These are phyloP conservation scores for Priceomyces haplophilus DNA, from an alignment of 805 yeast species.

Conservation along the genomic window DNA sequence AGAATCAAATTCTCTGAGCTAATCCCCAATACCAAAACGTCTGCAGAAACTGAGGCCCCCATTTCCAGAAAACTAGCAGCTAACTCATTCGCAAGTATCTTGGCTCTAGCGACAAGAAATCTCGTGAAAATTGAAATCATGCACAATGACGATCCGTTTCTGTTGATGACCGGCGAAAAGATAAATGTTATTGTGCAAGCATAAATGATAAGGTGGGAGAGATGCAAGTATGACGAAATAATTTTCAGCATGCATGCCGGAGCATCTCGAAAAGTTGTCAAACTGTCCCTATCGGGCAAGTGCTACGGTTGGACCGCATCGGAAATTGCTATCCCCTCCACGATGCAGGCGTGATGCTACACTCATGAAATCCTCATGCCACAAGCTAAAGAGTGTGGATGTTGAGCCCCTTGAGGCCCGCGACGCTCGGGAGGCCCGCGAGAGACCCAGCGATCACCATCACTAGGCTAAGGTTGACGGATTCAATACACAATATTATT, in stretches of 20 bases:
- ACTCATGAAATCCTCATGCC: too few relatives aligned
- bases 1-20: constrained; percentile 13
- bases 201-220: neutral
- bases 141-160: constrained; percentile 2
- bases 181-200: constrained; percentile 4
- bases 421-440: too few relatives aligned
- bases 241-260: neutral
- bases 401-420: too few relatives aligned
- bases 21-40: constrained; percentile 12
- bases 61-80: constrained; percentile 24
- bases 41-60: constrained; percentile 7
- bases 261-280: neutral
- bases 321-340: neutral
- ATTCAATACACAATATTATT: too few relatives aligned
- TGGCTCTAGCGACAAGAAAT: constrained; percentile 23
- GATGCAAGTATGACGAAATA: too few relatives aligned
- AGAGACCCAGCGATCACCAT: too few relatives aligned
- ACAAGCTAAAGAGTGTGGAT: too few relatives aligned
- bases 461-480: too few relatives aligned
- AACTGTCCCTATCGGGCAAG: neutral
- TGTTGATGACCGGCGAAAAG: constrained; percentile 6
- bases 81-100: constrained; percentile 25
- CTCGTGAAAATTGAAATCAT: constrained; percentile 8
- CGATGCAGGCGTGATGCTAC: neutral
- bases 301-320: neutral